A percentile compares a stretch with the other conserved stretches of the same genome.
phyloP scores from a whole-genome alignment of 805 yeast species.

The Debaryomyces prosopidis region DNA sequence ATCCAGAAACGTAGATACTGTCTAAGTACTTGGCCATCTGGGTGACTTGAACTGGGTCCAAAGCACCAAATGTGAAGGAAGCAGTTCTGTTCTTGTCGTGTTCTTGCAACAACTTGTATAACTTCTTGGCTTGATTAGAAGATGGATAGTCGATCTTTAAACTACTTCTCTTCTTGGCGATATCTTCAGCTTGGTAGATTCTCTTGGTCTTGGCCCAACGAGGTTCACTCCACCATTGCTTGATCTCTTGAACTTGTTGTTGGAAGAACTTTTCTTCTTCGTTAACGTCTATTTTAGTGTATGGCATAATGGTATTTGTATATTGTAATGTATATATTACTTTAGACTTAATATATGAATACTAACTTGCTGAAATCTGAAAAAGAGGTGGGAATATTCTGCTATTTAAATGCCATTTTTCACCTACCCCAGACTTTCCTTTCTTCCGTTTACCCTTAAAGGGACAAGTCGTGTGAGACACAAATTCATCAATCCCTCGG shows the following conservation, averaged over 20 bases:
- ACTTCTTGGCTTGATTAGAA: slow-evolving; percentile 76
- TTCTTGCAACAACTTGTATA: slow-evolving; percentile 65
- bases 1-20: slow-evolving; percentile 91
- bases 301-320: slow-evolving; percentile 36
- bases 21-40: slow-evolving; percentile 97
- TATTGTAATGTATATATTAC: neutral
- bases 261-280: slow-evolving; percentile 67
- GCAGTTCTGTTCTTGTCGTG: slow-evolving; percentile 74
- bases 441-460: slow-evolving; percentile 9
- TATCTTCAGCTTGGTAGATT: slow-evolving; percentile 83
- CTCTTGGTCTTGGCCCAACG: slow-evolving; percentile 90
- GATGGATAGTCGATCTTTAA: slow-evolving; percentile 76
- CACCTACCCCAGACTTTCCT: slow-evolving; percentile 11
- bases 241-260: slow-evolving; percentile 69
- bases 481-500: slow-evolving; percentile 3
- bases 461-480: neutral
- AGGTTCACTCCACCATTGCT: slow-evolving; percentile 91
- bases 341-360: neutral
- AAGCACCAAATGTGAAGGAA: slow-evolving; percentile 91
- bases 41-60: slow-evolving; percentile 92
- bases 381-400: neutral
- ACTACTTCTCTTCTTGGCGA: slow-evolving; percentile 85
- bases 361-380: too few relatives aligned
- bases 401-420: neutral
- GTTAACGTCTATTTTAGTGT: slow-evolving; percentile 57